Conservation (phyloP, 352 stramenopile genomes). For the Globisporangium viniferum region DNA sequence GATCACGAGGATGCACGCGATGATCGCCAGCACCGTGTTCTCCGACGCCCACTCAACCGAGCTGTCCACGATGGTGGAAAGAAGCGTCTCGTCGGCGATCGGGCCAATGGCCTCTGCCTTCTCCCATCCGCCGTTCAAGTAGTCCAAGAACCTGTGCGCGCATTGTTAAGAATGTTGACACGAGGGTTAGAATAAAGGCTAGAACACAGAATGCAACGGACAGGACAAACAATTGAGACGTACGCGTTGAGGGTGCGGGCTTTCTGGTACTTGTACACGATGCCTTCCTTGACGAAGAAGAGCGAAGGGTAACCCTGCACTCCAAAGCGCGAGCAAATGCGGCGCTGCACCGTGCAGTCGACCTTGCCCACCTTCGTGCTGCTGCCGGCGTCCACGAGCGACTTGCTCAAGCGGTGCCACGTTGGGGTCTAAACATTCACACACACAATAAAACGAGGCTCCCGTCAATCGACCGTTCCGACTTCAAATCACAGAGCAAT, state of each 20-base stretch:
- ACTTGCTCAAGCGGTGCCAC: slow-evolving; percentile 77
- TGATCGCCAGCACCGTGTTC: slow-evolving; percentile 62
- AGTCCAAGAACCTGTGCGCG: slow-evolving; percentile 39
- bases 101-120: slow-evolving; percentile 46
- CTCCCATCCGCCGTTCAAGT: slow-evolving; percentile 54
- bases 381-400: slow-evolving; percentile 59
- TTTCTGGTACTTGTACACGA: slow-evolving; percentile 79
- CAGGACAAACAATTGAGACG: neutral
- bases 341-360: slow-evolving; percentile 75
- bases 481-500: neutral
- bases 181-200: neutral
- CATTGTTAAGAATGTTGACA: neutral
- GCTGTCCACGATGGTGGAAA: slow-evolving; percentile 60
- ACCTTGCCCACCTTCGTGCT: slow-evolving; percentile 55
- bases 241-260: slow-evolving; percentile 57
- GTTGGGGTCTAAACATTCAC: slow-evolving; percentile 27
- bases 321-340: slow-evolving; percentile 79
- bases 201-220: neutral
- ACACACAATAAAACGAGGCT: neutral
- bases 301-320: slow-evolving; percentile 79
- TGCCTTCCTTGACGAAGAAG: slow-evolving; percentile 68
- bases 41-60: slow-evolving; percentile 66
- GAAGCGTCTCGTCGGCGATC: slow-evolving; percentile 59
- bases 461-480: neutral
- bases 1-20: slow-evolving; percentile 53